Evolutionary conservation across 345 rosid genomes (phyloP), one percentile per base, ranked within the genome.

Genomic region (Nasturtium officinale): DNA sequence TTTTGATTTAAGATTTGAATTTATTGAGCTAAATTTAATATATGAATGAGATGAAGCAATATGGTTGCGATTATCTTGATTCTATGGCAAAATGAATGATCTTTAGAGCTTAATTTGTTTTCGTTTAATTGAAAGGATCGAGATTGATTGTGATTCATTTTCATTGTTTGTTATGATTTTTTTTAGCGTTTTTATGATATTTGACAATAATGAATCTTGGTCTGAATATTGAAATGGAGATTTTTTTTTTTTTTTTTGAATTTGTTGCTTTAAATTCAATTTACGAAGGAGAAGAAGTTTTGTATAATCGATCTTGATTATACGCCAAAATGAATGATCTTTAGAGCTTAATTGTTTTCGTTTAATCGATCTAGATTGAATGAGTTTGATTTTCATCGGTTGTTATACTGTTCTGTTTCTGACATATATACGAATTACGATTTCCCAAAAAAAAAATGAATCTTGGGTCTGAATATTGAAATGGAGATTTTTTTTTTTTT

Each of bases 1-100:
- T 43, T 2, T 67, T 37, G 6, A 58, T 52, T 75, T n/a, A 26
- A 69, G 75, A 61, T 76, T 76, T 48, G 80, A 23, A 35, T 52
- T 43, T 30, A 9, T 25, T 53, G 16, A 6, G 13, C 18, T 3
- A 38, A 15, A 9, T 66, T 38, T 20, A 53, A 64, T 64, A 1
- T 45, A 46, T 29, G 33, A 50, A 6, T 20, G 37, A 47, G 18
- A 58, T n/a, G 25, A 57, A 1, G 29, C 13, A 12, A 66, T 35
- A 21, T 9, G 30, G 25, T 61, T 37, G 20, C 35, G 28, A 20
- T 64, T 30, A 37, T 35, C n/a, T 50, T 54, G 61, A 57, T 45
- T 30, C 17, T 46, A 3, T 48, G 26, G 28, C 1, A 28, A 40
- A 12, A 43, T 7, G 17, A 72, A 51, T 73, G 20, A 20, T 11